These are phyloP conservation scores for Boehmeria nivea DNA, from an alignment of 306 rosid genomes.

Conservation along the genomic window DNA sequence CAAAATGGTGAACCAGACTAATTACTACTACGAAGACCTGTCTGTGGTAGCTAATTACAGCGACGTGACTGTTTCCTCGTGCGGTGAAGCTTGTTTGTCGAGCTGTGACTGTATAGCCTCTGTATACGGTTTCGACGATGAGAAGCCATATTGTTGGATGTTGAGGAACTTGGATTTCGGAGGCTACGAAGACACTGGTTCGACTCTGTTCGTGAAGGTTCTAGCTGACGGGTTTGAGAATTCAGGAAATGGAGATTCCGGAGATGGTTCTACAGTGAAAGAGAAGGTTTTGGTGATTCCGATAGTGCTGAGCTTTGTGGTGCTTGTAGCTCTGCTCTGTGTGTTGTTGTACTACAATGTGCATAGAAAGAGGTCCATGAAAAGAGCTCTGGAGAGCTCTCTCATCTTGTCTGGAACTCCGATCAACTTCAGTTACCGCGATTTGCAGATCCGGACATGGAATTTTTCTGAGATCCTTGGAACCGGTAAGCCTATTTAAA, in stretches of 20 bases:
- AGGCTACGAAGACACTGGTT: slow-evolving; percentile 79
- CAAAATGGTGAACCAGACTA: slow-evolving; percentile 65
- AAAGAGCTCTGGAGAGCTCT: slow-evolving; percentile 66
- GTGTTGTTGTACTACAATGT: slow-evolving; percentile 63
- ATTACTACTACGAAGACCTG: slow-evolving; percentile 64
- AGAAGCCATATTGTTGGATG: slow-evolving; percentile 81
- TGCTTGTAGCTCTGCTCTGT: slow-evolving; percentile 63
- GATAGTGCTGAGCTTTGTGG: slow-evolving; percentile 53
- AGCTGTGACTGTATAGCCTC: slow-evolving; percentile 93
- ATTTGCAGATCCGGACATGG: slow-evolving; percentile 66
- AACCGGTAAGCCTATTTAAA: slow-evolving; percentile 41
- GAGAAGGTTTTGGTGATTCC: slow-evolving; percentile 67
- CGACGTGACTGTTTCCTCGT: slow-evolving; percentile 56
- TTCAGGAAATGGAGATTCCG: slow-evolving; percentile 35
- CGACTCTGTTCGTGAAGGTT: slow-evolving; percentile 76
- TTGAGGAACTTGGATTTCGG: slow-evolving; percentile 77
- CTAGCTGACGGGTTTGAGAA: slow-evolving; percentile 45
- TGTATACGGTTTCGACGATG: slow-evolving; percentile 75
- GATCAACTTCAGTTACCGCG: slow-evolving; percentile 60
- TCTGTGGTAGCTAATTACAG: slow-evolving; percentile 84
- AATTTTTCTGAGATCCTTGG: slow-evolving; percentile 77
- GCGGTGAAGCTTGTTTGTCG: slow-evolving; percentile 81
- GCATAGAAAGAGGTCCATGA: slow-evolving; percentile 56
- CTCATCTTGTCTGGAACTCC: slow-evolving; percentile 80
- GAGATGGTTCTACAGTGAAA: slow-evolving; percentile 35